Base-by-base conservation (phyloP, 805 yeast species). In the Schizosaccharomyces japonicus region DNA sequence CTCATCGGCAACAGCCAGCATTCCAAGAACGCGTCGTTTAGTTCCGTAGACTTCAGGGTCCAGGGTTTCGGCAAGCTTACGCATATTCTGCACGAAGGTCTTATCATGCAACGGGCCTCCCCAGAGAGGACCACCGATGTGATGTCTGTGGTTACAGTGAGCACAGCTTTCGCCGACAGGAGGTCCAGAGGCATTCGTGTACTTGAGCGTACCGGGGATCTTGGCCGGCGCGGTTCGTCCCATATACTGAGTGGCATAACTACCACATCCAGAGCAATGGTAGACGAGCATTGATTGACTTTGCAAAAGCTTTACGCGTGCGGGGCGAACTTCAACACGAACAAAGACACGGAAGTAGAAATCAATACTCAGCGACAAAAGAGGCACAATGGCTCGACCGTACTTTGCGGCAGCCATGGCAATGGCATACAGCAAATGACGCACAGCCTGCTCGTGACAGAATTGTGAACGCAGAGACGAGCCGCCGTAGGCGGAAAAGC, bases 61-160 rank as follows among this genome's bases (percentile, higher is more conserved):
- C 21, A 75, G 68, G 2, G 57, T 63, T 25, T 60, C 57, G 56
- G 76, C 71, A 52, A 75, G 62, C n/a, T 68, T 65, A 48, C 82
- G 66, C 44, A 85, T 68, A 53, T 66, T 71, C 26, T 72, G 66
- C 39, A 87, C 66, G 56, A 87, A 90, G 17, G 69, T 73, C 25
- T 60, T 58, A 57, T 78, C 71, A 57, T 87, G 96, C 49, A 90
- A 61, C 5, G 70, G 66, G 0, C 84, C 93, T 8, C 76, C 84
- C 80, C 94, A 90, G 94, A 90, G 80, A 51, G 99, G 99, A 3
- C 99, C 99, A 5, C 87, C 84, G 31, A 90, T 59, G 58, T 81
- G 93, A 59, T 73, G 72, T 1, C 73, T 69, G 50, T 66, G 69
- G 1, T 71, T 76, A 64, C 98, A 90, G 59, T 68, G 76, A 26